A percentile compares a stretch with the other conserved stretches of the same genome.
These are phyloP conservation scores for Striga hermonthica DNA, from an alignment of 305 asterid species.

Conservation along the genomic window DNA sequence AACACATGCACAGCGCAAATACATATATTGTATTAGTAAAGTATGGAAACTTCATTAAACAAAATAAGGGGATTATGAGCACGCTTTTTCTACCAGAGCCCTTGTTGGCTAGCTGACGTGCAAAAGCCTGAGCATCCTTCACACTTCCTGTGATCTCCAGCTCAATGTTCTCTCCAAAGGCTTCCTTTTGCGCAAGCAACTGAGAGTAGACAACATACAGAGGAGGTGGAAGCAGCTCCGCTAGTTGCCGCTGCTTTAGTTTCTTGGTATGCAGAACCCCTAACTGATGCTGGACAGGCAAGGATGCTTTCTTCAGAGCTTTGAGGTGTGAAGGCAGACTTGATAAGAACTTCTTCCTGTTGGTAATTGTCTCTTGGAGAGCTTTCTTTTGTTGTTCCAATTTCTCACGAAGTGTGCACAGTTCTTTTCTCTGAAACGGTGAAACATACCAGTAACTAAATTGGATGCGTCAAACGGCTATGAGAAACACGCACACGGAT, in stretches of 20 bases:
- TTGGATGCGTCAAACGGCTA: no score
- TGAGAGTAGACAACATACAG: slow-evolving; percentile 85
- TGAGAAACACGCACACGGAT: no score
- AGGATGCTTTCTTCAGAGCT: slow-evolving; percentile 91
- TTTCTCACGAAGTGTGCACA: slow-evolving; percentile 77
- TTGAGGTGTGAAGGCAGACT: slow-evolving; percentile 98
- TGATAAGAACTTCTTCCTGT: slow-evolving; percentile 86
- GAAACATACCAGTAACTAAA: slow-evolving; percentile 28
- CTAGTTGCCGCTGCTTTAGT: slow-evolving; percentile 85
- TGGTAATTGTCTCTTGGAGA: slow-evolving; percentile 75
- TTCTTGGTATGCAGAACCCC: slow-evolving; percentile 82
- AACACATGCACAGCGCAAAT: no score
- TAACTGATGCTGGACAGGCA: slow-evolving; percentile 85
- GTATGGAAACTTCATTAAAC: neutral
- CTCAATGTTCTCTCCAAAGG: slow-evolving; percentile 84
- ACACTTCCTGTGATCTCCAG: slow-evolving; percentile 84
- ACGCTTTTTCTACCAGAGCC: slow-evolving; percentile 52
- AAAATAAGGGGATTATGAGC: slow-evolving; percentile 6
- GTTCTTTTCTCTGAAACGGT: slow-evolving; percentile 78
- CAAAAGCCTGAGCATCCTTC: slow-evolving; percentile 86
- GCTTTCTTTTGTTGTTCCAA: slow-evolving; percentile 79
- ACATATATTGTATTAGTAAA: neutral
- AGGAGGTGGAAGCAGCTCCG: slow-evolving; percentile 97
- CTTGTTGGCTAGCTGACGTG: slow-evolving; percentile 81
- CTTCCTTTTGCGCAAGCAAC: slow-evolving; percentile 91